phyloP scores from a whole-genome alignment of 371 early-diverging fungal species.

The Funneliformis caledonium region DNA sequence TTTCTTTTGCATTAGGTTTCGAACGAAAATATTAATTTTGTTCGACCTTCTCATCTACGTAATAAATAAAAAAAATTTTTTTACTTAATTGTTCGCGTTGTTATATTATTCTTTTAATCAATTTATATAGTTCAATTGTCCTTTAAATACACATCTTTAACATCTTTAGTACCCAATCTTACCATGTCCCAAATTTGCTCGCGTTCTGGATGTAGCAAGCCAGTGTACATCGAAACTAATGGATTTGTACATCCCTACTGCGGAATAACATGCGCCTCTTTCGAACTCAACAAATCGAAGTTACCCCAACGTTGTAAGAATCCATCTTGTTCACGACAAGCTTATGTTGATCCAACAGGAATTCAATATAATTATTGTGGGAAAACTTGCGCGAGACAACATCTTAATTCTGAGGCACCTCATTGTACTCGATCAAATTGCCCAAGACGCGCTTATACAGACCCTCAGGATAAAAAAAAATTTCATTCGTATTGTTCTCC shows the following conservation, averaged over 20 bases:
- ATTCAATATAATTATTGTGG: conserved; percentile 19
- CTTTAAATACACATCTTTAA: too few species aligned
- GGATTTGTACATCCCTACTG: conserved; percentile 19
- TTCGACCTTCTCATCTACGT: too few species aligned
- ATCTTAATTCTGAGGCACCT: not conserved
- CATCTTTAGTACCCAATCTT: too few species aligned
- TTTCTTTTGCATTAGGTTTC: too few species aligned
- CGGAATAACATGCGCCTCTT: conserved; percentile 10
- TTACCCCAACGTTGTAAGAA: not conserved
- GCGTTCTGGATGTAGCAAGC: not conserved
- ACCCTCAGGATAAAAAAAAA: conserved; percentile 9
- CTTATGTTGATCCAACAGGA: not conserved
- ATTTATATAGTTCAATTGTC: too few species aligned
- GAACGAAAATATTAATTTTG: too few species aligned
- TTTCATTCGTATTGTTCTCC: conserved; percentile 14
- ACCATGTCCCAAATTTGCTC: not conserved
- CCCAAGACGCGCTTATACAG: not conserved
- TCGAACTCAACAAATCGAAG: too few species aligned
- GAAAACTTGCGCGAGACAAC: conserved; percentile 19
- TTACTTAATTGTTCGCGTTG: too few species aligned
- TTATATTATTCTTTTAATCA: too few species aligned
- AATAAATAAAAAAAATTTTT: too few species aligned
- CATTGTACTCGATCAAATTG: conserved; percentile 2
- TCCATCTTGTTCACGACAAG: not conserved
- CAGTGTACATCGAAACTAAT: not conserved